A percentile compares a stretch with the other conserved stretches of the same genome.
Evolutionary conservation across 176 grass and related monocot species (phyloP).

Genomic region (Aegilops speltoides): DNA sequence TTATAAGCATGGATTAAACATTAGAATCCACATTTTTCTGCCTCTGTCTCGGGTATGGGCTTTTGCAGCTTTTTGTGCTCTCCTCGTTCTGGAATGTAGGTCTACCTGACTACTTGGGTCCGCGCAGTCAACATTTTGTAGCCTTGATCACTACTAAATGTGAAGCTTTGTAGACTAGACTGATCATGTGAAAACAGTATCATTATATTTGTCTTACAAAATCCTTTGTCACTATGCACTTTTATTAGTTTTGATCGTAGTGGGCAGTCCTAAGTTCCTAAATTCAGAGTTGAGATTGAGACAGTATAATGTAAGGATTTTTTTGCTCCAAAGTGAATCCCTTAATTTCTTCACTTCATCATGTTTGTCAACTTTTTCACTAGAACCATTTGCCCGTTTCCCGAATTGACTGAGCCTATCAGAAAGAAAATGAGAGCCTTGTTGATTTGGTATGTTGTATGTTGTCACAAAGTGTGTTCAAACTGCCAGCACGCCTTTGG

Average conservation of each 20-base stretch:
- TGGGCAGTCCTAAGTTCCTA: neutral
- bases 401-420: neutral
- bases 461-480: neutral
- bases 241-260: neutral
- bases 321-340: neutral
- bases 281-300: neutral
- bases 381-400: neutral
- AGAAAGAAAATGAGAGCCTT: neutral
- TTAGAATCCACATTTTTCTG: too few relatives aligned
- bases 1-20: too few relatives aligned
- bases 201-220: neutral
- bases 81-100: neutral
- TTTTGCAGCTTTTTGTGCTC: neutral
- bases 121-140: neutral
- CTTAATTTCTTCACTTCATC: neutral
- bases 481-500: neutral
- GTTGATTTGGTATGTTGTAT: neutral
- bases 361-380: neutral
- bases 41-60: neutral
- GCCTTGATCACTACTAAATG: neutral
- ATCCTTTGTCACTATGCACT: neutral
- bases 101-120: neutral
- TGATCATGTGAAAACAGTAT: neutral
- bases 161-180: neutral
- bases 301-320: neutral